Evolutionary conservation across 495 filamentous ascomycete species (phyloP).

Genomic region (Trichocladium antarcticum): DNA sequence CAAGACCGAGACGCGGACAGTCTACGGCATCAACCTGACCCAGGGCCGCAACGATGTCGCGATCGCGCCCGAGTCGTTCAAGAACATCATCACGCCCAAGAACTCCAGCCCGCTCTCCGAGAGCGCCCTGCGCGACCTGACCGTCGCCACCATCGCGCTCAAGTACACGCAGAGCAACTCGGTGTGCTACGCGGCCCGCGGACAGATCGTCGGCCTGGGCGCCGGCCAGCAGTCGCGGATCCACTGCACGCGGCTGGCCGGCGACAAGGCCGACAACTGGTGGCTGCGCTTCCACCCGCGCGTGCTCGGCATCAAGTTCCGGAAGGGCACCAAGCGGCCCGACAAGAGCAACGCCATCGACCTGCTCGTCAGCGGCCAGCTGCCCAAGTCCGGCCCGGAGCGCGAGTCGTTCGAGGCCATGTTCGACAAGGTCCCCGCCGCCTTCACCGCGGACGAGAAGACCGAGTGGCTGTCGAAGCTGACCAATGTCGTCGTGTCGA

Average conservation of each 20-base stretch:
- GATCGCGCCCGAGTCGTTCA: slow-evolving; percentile 78
- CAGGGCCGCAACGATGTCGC: slow-evolving; percentile 88
- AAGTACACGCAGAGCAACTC: slow-evolving; percentile 99
- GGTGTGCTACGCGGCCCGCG: slow-evolving; percentile 92
- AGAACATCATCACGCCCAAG: slow-evolving; percentile 72
- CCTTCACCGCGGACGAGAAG: slow-evolving; percentile 77
- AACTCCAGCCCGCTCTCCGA: slow-evolving; percentile 60
- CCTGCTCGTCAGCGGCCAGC: slow-evolving; percentile 75
- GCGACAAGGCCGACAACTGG: slow-evolving; percentile 98
- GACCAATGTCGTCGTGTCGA: slow-evolving; percentile 71
- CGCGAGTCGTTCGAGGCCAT: slow-evolving; percentile 73
- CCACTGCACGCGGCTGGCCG: slow-evolving; percentile 95
- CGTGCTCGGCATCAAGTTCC: slow-evolving; percentile 81
- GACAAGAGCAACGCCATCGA: slow-evolving; percentile 99
- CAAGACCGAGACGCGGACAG: slow-evolving; percentile 63
- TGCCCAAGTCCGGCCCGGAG: slow-evolving; percentile 72
- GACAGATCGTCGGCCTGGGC: slow-evolving; percentile 87
- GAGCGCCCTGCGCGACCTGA: slow-evolving; percentile 75
- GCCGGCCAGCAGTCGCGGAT: slow-evolving; percentile 96
- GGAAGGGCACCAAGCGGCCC: slow-evolving; percentile 87
- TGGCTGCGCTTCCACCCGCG: slow-evolving; percentile 95
- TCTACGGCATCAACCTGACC: slow-evolving; percentile 75
- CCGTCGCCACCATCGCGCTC: slow-evolving; percentile 88
- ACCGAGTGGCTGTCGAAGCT: slow-evolving; percentile 72
- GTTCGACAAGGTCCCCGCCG: slow-evolving; percentile 80